Percentiles rank a stretch among this genome's conserved stretches.
These are phyloP conservation scores for Suillus subalutaceus DNA, from an alignment of 768 basidiomycete genomes.

Conservation along the genomic window DNA sequence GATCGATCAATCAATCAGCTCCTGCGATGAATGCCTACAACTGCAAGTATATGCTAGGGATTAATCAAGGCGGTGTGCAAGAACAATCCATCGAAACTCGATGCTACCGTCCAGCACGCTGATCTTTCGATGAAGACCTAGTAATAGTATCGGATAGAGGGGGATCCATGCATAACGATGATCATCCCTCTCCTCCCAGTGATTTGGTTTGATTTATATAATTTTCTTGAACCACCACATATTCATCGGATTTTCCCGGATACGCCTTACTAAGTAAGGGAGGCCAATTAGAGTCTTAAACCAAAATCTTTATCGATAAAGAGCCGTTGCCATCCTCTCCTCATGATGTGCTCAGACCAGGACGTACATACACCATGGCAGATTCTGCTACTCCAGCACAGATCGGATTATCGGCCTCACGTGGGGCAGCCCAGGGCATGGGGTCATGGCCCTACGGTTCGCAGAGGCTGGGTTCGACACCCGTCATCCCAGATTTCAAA, in stretches of 20 bases:
- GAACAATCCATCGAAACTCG: neutral
- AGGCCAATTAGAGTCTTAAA: too few relatives aligned
- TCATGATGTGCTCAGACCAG: neutral
- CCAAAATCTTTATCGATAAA: too few relatives aligned
- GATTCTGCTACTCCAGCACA: neutral
- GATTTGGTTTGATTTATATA: neutral
- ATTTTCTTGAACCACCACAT: too few relatives aligned
- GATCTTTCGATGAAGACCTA: neutral
- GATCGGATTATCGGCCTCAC: neutral
- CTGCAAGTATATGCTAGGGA: neutral
- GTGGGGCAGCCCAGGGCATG: constrained; percentile 35
- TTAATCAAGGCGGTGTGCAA: neutral
- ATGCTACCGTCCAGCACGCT: neutral
- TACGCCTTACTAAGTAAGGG: too few relatives aligned
- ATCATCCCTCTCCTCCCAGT: neutral
- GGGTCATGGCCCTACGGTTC: constrained; percentile 35
- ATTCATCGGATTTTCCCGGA: too few relatives aligned
- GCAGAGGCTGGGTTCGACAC: constrained; percentile 32
- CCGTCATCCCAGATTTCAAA: constrained; percentile 30
- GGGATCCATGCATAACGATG: neutral
- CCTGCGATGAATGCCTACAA: neutral
- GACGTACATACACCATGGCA: neutral
- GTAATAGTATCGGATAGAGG: neutral
- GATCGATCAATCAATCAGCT: neutral
- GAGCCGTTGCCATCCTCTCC: neutral